Evolutionary conservation across 1,284 basidiomycete species (phyloP), one percentile per base, ranked within the genome.

Genomic region (Heterobasidion parviporum): DNA sequence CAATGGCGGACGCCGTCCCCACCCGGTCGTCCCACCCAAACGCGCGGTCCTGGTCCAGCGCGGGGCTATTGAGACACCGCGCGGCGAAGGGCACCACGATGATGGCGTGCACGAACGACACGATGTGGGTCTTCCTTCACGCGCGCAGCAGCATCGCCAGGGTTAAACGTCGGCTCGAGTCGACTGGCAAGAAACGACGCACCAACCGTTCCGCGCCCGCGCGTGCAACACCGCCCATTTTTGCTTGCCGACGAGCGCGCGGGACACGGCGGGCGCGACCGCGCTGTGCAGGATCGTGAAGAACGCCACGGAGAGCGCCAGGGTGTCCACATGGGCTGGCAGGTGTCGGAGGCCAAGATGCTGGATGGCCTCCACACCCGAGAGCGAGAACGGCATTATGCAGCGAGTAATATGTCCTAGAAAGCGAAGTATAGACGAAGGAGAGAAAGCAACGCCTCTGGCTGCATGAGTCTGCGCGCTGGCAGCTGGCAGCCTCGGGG

Each of bases 261-360:
- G 65, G 10, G 63, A 78, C 44, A 78, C 62, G 52, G 68, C 62
- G 1, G 84, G 84, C 6, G 79, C 77, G 33, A 82, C 53, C 52
- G 78, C 71, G 54, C 74, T 65, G 58, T 85, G 82, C 49, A 82
- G 62, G 46, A 70, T 60, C 14, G 75, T 72, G 60, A 83, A 83
- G 55, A 68, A 69, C 47, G 77, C 58, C 58, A 77, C 73, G 56
- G 85, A 73, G 62, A 79, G 76, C 53, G 90, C 77, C 56, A 95
- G 81, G 32, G 89, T 74, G 62, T 87, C 80, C 52, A 83, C 73
- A 59, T 87, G 81, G 61, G 82, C 82, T 1, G 79, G 74, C 64
- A 92, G 72, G 26, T 66, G 60, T 7, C 55, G 58, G 33, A 78
- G 63, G 41, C 62, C 60, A 43, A 53, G 33, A 3, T 4, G 26